These are phyloP conservation scores for Atkinsonella hypoxylon DNA, from an alignment of 2,329 filamentous ascomycete genomes.

Conservation along the genomic window DNA sequence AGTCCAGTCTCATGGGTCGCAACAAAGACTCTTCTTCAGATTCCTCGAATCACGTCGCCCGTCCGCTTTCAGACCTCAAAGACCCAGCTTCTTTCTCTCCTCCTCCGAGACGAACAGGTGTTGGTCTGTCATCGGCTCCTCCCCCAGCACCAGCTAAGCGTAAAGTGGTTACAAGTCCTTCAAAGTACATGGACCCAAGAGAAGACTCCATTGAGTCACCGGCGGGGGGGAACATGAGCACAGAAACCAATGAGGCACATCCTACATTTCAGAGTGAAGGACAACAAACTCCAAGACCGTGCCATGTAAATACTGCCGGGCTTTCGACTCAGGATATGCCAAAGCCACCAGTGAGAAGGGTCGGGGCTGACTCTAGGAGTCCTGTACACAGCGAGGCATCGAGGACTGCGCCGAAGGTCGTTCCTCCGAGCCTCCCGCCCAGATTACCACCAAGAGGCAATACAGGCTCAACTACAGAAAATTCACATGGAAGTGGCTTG, in stretches of 20 bases:
- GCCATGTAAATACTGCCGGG: conserved; percentile 58
- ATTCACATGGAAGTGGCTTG: neutral
- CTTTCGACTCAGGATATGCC: conserved; percentile 57
- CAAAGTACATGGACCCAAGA: conserved; percentile 22
- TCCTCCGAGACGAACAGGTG: conserved; percentile 52
- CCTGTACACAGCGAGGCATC: conserved; percentile 18
- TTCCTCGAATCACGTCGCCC: conserved; percentile 27
- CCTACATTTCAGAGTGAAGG: conserved; percentile 14
- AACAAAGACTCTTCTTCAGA: conserved; percentile 17
- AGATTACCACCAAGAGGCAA: conserved; percentile 17
- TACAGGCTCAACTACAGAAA: conserved; percentile 6
- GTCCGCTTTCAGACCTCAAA: conserved; percentile 57
- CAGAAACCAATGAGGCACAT: neutral
- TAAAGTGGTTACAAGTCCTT: conserved; percentile 19
- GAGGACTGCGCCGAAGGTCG: conserved; percentile 9
- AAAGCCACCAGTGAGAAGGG: conserved; percentile 50
- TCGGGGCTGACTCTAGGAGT: conserved; percentile 23
- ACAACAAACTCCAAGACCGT: conserved; percentile 48
- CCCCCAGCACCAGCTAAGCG: conserved; percentile 12
- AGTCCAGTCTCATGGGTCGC: conserved; percentile 36
- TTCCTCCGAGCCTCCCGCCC: conserved; percentile 45
- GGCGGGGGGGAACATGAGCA: conserved; percentile 4
- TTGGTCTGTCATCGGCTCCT: conserved; percentile 22
- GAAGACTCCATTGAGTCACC: conserved; percentile 10
- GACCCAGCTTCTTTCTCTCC: conserved; percentile 71